Conservation (phyloP, 2,329 filamentous ascomycete species). For the Fusarium haematococcum region DNA sequence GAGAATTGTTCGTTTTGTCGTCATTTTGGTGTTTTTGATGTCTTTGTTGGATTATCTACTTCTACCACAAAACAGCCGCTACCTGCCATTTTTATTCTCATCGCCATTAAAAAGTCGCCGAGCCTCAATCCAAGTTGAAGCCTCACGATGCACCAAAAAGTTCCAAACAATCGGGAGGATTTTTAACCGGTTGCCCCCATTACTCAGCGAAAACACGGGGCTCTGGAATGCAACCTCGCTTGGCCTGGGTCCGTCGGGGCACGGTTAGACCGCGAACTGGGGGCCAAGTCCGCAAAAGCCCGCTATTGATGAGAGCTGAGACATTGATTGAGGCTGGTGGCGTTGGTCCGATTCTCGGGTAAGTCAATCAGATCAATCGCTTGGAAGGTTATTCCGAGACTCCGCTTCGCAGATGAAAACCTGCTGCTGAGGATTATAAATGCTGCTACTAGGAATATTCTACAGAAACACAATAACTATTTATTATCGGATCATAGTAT, state of each 20-base stretch:
- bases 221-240: neutral
- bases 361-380: neutral
- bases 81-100: neutral
- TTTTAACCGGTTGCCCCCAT: neutral
- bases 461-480: neutral
- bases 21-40: neutral
- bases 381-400: neutral
- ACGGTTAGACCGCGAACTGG: neutral
- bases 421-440: neutral
- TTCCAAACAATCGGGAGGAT: neutral
- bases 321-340: neutral
- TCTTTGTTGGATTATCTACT: neutral
- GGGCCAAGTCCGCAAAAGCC: neutral
- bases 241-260: neutral
- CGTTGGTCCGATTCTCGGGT: neutral
- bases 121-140: neutral
- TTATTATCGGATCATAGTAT: neutral
- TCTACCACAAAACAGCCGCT: neutral
- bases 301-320: neutral
- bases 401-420: neutral
- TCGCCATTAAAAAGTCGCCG: neutral
- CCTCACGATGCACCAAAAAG: neutral
- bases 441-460: neutral
- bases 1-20: slow-evolving; percentile 40
- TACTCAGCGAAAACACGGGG: neutral